These are phyloP conservation scores for Quercus variabilis DNA, from an alignment of 306 rosid species.

Conservation along the genomic window DNA sequence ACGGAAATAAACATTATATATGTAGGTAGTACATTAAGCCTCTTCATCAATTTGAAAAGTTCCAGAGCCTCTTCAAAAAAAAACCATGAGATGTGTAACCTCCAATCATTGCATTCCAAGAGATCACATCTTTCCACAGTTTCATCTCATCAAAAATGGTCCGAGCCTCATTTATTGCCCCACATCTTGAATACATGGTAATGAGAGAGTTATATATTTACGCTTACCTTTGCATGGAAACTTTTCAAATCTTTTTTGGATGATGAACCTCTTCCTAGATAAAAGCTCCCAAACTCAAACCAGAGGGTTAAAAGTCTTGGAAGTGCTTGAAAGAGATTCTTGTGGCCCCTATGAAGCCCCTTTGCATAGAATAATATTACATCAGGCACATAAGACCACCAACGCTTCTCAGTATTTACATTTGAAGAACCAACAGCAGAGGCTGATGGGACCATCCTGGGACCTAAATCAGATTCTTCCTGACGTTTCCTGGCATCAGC, in stretches of 20 bases:
- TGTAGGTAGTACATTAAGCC: conserved; percentile 28
- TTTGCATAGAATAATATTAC: conserved; percentile 85
- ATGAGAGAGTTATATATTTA: conserved; percentile 43
- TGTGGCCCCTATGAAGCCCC: conserved; percentile 95
- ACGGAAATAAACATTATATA: conserved; percentile 41
- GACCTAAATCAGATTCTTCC: conserved; percentile 65
- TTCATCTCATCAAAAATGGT: conserved; percentile 36
- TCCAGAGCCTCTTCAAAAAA: conserved; percentile 38
- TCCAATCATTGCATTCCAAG: conserved; percentile 56
- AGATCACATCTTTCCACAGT: conserved; percentile 35
- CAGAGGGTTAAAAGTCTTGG: conserved; percentile 93
- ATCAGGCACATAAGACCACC: conserved; percentile 90
- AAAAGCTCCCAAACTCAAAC: conserved; percentile 95
- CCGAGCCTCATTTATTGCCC: conserved; percentile 36
- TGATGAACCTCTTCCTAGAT: conserved; percentile 61
- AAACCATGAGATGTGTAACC: conserved; percentile 50
- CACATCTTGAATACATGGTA: conserved; percentile 55
- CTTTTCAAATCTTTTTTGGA: conserved; percentile 53
- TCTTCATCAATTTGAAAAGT: conserved; percentile 40
- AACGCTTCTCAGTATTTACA: conserved; percentile 57
- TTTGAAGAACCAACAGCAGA: conserved; percentile 60
- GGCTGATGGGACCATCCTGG: conserved; percentile 49
- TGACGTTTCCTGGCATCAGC: conserved; percentile 95
- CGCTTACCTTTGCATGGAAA: conserved; percentile 55
- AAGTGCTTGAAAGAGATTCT: conserved; percentile 94